Evolutionary conservation across 257 asterid species (phyloP).

Genomic region (Nicotiana otophora): DNA sequence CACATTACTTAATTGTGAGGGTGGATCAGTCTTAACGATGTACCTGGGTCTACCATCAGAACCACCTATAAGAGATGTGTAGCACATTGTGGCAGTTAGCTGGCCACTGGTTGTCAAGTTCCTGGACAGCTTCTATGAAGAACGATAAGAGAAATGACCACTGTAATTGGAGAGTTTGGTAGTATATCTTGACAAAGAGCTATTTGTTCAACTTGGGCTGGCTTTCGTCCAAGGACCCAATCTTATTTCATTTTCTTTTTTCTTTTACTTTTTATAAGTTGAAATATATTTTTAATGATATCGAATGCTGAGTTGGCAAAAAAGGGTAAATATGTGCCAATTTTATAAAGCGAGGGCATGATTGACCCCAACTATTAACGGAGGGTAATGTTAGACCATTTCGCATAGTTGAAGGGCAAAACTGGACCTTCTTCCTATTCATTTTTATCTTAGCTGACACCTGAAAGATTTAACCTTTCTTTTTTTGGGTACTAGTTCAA

Average conservation of each 20-base stretch:
- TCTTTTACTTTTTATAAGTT: no score
- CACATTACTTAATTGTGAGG: neutral
- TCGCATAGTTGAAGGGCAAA: no score
- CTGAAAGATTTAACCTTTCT: neutral
- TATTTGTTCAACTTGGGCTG: slow-evolving; percentile 1
- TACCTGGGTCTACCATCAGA: neutral
- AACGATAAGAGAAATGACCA: neutral
- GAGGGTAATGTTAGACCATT: no score
- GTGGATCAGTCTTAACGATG: neutral
- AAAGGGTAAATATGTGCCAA: no score
- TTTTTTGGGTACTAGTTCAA: neutral
- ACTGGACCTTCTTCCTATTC: no score
- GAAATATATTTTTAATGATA: no score
- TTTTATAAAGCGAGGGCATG: no score
- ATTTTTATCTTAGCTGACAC: neutral
- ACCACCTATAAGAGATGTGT: neutral
- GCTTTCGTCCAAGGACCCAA: neutral
- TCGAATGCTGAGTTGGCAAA: no score
- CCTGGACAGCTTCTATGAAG: neutral
- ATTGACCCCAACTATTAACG: no score
- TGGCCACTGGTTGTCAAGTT: neutral
- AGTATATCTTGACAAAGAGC: neutral
- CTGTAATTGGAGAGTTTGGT: neutral
- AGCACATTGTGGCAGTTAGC: neutral
- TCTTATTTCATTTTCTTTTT: no score